These are phyloP conservation scores for Calonectria fujianensis DNA, from an alignment of 2,329 filamentous ascomycete species.

Conservation along the genomic window DNA sequence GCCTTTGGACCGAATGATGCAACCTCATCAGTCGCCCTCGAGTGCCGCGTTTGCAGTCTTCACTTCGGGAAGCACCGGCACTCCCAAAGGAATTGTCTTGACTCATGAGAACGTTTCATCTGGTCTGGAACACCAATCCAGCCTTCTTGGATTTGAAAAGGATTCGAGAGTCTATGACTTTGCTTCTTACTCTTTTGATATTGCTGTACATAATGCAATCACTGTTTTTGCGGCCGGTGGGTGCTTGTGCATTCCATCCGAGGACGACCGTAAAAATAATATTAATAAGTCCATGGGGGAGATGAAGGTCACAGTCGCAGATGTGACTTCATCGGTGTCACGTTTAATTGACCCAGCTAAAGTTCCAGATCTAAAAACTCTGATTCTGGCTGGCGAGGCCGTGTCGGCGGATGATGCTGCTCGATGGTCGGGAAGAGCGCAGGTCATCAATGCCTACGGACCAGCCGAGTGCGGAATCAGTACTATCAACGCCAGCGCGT, in stretches of 20 bases:
- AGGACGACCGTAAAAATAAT: slow-evolving; percentile 12
- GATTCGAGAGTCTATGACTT: slow-evolving; percentile 27
- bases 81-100: slow-evolving; percentile 28
- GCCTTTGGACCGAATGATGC: neutral
- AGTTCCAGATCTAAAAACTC: slow-evolving; percentile 23
- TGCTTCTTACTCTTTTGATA: slow-evolving; percentile 34
- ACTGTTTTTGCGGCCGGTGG: slow-evolving; percentile 25
- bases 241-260: slow-evolving; percentile 35
- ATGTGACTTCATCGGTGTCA: slow-evolving; percentile 39
- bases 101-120: slow-evolving; percentile 18
- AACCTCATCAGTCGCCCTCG: neutral
- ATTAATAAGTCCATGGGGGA: neutral
- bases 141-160: neutral
- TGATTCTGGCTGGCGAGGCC: slow-evolving; percentile 32
- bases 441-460: slow-evolving; percentile 36
- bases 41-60: slow-evolving; percentile 22
- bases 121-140: slow-evolving; percentile 1
- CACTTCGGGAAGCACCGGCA: slow-evolving; percentile 29
- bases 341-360: slow-evolving; percentile 19
- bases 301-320: slow-evolving; percentile 11
- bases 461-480: slow-evolving; percentile 35
- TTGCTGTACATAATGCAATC: slow-evolving; percentile 24
- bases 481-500: slow-evolving; percentile 10
- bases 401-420: neutral
- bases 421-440: slow-evolving; percentile 20